These are phyloP conservation scores for Calonectria pauciramosa DNA, from an alignment of 2,329 filamentous ascomycete genomes.

Conservation along the genomic window DNA sequence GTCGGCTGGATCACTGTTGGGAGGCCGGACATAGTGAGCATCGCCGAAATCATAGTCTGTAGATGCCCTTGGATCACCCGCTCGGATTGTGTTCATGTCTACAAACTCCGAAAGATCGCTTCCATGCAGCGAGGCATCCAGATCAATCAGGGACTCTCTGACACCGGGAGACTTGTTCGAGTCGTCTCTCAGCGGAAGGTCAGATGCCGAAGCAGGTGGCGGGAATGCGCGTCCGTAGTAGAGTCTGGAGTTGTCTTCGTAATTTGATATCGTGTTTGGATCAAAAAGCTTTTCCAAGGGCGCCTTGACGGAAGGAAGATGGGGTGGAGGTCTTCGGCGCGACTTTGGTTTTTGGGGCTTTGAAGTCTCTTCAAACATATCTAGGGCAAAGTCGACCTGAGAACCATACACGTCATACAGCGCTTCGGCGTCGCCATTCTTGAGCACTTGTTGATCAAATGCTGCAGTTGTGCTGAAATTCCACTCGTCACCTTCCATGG, in stretches of 20 bases:
- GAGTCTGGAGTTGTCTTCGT: constrained; percentile 72
- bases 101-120: constrained; percentile 70
- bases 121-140: constrained; percentile 71
- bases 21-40: constrained; percentile 60
- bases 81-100: constrained; percentile 72
- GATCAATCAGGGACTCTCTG: constrained; percentile 75
- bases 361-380: constrained; percentile 63
- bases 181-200: constrained; percentile 72
- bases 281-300: constrained; percentile 77
- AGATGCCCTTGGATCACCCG: constrained; percentile 61
- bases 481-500: constrained; percentile 72
- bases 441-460: constrained; percentile 72
- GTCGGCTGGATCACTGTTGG: constrained; percentile 71
- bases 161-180: constrained; percentile 63
- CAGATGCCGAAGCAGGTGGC: constrained; percentile 57
- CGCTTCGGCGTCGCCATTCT: constrained; percentile 67
- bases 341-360: constrained; percentile 67
- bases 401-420: constrained; percentile 73
- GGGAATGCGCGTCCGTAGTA: constrained; percentile 68
- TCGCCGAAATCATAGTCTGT: constrained; percentile 65
- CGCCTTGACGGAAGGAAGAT: constrained; percentile 68
- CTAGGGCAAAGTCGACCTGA: constrained; percentile 66
- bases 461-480: constrained; percentile 76
- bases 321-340: constrained; percentile 70
- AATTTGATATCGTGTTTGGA: constrained; percentile 74